Conservation (phyloP, 1,139 yeast species). For the Arxiozyma slooffiae region DNA sequence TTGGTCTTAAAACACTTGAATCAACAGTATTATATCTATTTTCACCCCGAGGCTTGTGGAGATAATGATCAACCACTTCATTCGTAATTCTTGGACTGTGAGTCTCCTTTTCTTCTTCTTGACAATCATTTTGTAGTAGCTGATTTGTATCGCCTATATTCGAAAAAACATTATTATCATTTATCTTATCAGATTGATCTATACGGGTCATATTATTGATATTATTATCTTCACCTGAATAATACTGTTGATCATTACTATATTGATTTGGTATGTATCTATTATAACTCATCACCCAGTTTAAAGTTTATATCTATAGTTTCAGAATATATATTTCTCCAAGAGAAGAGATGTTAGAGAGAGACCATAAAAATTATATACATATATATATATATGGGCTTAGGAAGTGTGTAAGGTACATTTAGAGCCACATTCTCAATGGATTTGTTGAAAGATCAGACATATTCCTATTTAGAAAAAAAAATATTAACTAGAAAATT, state of each 20-base stretch:
- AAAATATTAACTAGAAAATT: too few relatives aligned
- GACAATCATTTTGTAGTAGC: not conserved
- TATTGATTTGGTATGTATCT: slow-evolving; percentile 2
- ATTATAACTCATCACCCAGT: slow-evolving; percentile 1
- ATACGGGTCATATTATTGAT: not conserved
- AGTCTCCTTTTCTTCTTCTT: not conserved
- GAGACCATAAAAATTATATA: too few relatives aligned
- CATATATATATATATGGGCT: not conserved
- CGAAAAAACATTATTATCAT: slow-evolving; percentile 7
- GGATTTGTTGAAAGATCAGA: too few relatives aligned
- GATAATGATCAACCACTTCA: slow-evolving; percentile 1
- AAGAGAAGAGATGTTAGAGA: not conserved
- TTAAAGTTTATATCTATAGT: not conserved
- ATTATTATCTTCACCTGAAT: not conserved
- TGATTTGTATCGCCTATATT: slow-evolving; percentile 7
- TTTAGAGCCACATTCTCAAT: too few relatives aligned
- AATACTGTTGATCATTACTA: not conserved
- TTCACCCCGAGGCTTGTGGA: not conserved
- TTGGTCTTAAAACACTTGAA: not conserved
- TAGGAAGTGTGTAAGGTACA: not conserved
- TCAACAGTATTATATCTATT: not conserved
- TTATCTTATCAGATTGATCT: not conserved
- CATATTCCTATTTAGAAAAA: too few relatives aligned
- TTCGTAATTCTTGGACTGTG: not conserved
- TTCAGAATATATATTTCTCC: not conserved